phyloP scores from a whole-genome alignment of 352 stramenopile species.

The Globisporangium alternatum region DNA sequence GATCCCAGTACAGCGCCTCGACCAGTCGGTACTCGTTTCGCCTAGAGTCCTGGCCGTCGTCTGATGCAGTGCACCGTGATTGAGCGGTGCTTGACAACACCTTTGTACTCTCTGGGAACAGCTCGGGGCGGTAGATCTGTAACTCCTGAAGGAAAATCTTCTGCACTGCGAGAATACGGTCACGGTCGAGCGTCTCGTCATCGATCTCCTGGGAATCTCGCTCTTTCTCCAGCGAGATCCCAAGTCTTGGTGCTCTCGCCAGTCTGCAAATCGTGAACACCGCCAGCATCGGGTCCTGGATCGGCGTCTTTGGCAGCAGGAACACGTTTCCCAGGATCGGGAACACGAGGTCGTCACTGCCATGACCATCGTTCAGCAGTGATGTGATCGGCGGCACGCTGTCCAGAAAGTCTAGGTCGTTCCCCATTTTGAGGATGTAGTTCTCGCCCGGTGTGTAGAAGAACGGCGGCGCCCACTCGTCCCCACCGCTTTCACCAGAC shows the following conservation, averaged over 20 bases:
- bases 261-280: slow-evolving; percentile 36
- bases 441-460: slow-evolving; percentile 57
- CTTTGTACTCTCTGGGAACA: slow-evolving; percentile 19
- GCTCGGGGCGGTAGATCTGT: slow-evolving; percentile 51
- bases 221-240: slow-evolving; percentile 11
- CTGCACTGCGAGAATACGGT: slow-evolving; percentile 52
- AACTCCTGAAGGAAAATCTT: slow-evolving; percentile 59
- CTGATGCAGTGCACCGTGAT: background rate
- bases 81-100: slow-evolving; percentile 1
- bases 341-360: slow-evolving; percentile 32
- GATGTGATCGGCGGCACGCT: slow-evolving; percentile 43
- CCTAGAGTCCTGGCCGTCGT: background rate
- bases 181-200: slow-evolving; percentile 38
- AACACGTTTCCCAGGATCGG: slow-evolving; percentile 72
- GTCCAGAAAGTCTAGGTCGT: slow-evolving; percentile 73
- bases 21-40: slow-evolving; percentile 34
- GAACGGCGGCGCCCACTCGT: slow-evolving; percentile 68
- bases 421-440: slow-evolving; percentile 75
- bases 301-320: slow-evolving; percentile 52
- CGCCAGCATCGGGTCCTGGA: slow-evolving; percentile 60
- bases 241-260: slow-evolving; percentile 23
- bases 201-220: slow-evolving; percentile 17
- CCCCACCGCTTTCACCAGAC: slow-evolving; percentile 6
- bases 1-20: slow-evolving; percentile 81
- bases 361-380: slow-evolving; percentile 38